A percentile compares a stretch with the other conserved stretches of the same genome.
These are phyloP conservation scores for Fusarium austroafricanum DNA, from an alignment of 2,329 filamentous ascomycete genomes.

Conservation along the genomic window DNA sequence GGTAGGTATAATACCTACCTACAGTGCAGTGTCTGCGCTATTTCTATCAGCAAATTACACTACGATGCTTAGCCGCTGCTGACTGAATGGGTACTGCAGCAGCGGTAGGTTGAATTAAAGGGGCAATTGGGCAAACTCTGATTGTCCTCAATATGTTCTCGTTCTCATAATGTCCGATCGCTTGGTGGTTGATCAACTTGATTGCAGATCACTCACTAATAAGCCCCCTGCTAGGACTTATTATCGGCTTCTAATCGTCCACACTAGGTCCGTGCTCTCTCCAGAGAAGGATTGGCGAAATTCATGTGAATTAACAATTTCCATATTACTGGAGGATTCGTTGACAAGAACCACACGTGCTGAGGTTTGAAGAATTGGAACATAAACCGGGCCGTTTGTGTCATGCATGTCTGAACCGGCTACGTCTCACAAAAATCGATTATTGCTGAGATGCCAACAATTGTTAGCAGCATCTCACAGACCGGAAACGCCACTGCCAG, in stretches of 20 bases:
- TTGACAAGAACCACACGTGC: background rate
- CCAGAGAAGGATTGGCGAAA: background rate
- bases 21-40: background rate
- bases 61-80: background rate
- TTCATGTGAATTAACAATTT: background rate
- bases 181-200: slow-evolving; percentile 7
- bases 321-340: background rate
- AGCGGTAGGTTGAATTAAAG: background rate
- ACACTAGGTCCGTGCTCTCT: background rate
- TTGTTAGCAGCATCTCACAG: background rate
- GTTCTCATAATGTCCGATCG: background rate
- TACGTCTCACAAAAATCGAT: background rate
- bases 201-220: slow-evolving; percentile 10
- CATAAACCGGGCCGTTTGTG: background rate
- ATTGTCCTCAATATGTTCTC: background rate
- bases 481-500: background rate
- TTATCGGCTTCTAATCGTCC: background rate
- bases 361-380: background rate
- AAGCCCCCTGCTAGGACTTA: background rate
- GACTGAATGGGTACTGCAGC: background rate
- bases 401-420: too few relatives aligned
- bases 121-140: background rate
- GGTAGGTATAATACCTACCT: too few relatives aligned
- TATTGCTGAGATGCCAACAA: too few relatives aligned
- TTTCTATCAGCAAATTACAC: background rate